Evolutionary conservation across 2,329 filamentous ascomycete species (phyloP).

Genomic region (Sarocladium oryzae): DNA sequence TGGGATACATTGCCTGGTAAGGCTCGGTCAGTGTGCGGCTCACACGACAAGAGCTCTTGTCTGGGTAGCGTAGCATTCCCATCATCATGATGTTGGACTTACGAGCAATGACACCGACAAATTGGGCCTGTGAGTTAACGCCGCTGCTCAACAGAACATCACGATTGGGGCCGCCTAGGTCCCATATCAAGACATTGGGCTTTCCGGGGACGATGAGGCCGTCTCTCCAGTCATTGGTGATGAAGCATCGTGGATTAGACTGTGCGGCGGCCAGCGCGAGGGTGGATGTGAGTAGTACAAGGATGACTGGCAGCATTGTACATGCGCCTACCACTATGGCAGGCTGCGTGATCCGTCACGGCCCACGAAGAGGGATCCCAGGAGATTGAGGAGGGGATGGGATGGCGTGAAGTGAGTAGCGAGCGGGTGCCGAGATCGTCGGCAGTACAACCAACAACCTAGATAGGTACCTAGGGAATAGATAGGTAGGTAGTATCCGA

Average conservation of each 20-base stretch:
- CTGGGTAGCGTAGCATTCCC: background rate
- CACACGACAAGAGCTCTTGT: background rate
- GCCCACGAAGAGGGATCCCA: no score
- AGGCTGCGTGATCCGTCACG: no score
- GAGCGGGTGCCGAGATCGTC: no score
- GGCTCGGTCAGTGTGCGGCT: background rate
- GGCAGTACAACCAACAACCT: no score
- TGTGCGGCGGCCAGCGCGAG: background rate
- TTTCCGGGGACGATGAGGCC: background rate
- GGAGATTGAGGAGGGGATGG: no score
- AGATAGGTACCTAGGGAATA: no score
- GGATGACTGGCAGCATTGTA: background rate
- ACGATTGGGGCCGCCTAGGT: background rate
- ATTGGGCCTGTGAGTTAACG: background rate
- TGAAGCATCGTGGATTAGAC: background rate
- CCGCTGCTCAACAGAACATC: background rate
- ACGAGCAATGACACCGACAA: conserved; percentile 4
- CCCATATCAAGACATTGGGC: conserved; percentile 4
- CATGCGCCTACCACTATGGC: background rate
- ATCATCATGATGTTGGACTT: background rate
- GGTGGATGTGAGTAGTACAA: background rate
- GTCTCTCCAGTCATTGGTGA: conserved; percentile 3
- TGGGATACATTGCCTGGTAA: conserved; percentile 3
- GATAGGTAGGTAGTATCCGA: no score
- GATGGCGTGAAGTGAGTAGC: no score